Evolutionary conservation across 495 filamentous ascomycete genomes (phyloP).

Genomic region (Aspergillus heteromorphus): DNA sequence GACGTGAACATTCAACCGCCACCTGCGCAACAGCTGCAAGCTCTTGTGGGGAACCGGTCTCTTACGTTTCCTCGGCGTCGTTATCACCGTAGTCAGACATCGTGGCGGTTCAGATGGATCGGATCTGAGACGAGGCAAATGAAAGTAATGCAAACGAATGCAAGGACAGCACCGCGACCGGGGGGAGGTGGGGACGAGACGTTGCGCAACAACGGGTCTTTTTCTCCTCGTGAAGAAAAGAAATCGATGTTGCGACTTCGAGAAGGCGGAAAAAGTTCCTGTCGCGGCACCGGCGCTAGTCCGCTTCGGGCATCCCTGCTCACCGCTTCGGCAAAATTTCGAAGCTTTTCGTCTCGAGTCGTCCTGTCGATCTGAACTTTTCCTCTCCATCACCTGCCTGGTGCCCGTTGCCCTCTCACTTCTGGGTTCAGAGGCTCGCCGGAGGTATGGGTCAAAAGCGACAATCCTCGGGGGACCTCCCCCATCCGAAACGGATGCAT

Average conservation of each 20-base stretch:
- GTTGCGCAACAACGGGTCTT: slow-evolving; percentile 14
- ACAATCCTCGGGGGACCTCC: slow-evolving; percentile 21
- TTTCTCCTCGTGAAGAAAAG: slow-evolving; percentile 16
- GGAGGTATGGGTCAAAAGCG: slow-evolving; percentile 27
- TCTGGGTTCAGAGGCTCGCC: not conserved
- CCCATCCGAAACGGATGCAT: slow-evolving; percentile 23
- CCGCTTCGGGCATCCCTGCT: slow-evolving; percentile 16
- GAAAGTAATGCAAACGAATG: slow-evolving; percentile 17
- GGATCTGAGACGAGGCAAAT: slow-evolving; percentile 1
- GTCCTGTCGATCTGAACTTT: slow-evolving; percentile 2
- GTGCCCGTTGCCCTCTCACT: not conserved
- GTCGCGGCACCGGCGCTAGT: slow-evolving; percentile 21
- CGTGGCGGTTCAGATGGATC: slow-evolving; percentile 21
- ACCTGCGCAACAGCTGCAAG: not conserved
- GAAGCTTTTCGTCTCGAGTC: not conserved
- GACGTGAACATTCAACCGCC: not conserved
- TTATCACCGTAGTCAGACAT: slow-evolving; percentile 89
- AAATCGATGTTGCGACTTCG: slow-evolving; percentile 22
- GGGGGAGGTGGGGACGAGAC: slow-evolving; percentile 10
- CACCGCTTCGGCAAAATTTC: slow-evolving; percentile 38
- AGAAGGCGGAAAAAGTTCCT: slow-evolving; percentile 39
- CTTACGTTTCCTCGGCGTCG: slow-evolving; percentile 53
- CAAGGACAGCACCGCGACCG: slow-evolving; percentile 11
- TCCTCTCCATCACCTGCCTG: not conserved
- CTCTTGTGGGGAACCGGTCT: slow-evolving; percentile 10